These are phyloP conservation scores for Allium cepa DNA, from an alignment of 106 monocot genomes.

Conservation along the genomic window DNA sequence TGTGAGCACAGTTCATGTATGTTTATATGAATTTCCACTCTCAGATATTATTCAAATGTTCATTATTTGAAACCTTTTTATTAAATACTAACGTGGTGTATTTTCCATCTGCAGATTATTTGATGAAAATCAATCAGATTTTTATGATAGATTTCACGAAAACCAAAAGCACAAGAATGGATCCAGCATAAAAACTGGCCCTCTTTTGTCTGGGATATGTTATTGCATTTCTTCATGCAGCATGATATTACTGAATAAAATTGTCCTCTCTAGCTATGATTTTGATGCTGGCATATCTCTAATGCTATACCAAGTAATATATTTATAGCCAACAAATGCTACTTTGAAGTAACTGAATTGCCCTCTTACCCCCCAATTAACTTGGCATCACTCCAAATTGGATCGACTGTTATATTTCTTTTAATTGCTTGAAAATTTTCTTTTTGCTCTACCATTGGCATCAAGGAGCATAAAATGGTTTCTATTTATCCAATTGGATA, in stretches of 20 bases:
- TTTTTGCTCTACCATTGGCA: not conserved
- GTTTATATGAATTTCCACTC: not conserved
- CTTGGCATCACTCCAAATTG: not conserved
- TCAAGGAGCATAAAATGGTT: not conserved
- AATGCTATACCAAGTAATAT: constrained; percentile 85
- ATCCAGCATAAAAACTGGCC: not conserved
- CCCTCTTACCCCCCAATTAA: not conserved
- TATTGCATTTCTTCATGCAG: constrained; percentile 96
- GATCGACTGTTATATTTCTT: not conserved
- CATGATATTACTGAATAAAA: constrained; percentile 96
- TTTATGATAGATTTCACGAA: not conserved
- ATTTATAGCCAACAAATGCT: not conserved
- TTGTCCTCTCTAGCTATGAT: constrained; percentile 73
- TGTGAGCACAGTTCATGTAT: too few species aligned
- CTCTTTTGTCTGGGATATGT: constrained; percentile 9
- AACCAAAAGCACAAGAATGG: not conserved
- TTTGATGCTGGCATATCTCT: constrained; percentile 88
- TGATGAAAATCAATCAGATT: not conserved
- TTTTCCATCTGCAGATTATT: not conserved
- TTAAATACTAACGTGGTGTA: not conserved
- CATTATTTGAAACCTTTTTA: not conserved
- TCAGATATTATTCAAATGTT: not conserved
- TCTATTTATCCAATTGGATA: not conserved
- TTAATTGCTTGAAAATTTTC: not conserved
- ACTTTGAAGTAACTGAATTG: not conserved